Percentiles rank a stretch among this genome's conserved stretches.
Conservation (phyloP, 345 rosid species). For the Rhizophora mangle region DNA sequence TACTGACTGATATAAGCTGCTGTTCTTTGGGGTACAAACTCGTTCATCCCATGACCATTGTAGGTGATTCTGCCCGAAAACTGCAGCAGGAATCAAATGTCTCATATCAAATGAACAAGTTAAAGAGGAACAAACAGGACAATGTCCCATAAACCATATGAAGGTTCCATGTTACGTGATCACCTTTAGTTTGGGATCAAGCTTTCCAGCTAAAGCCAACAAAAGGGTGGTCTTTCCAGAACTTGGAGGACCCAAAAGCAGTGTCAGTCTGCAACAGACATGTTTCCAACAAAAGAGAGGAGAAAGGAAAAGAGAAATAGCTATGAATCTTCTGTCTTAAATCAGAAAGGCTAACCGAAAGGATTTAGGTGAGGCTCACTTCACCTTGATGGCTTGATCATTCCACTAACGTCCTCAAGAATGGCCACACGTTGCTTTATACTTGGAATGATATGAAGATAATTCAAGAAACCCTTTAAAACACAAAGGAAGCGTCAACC, state of each 20-base stretch:
- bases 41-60: slow-evolving; percentile 45
- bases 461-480: slow-evolving; percentile 27
- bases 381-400: slow-evolving; percentile 67
- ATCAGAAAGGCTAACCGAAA: background rate
- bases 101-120: background rate
- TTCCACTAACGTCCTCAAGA: slow-evolving; percentile 62
- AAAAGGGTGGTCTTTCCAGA: slow-evolving; percentile 70
- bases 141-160: background rate
- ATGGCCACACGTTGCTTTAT: slow-evolving; percentile 49
- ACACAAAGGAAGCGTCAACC: background rate
- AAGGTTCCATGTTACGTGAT: background rate
- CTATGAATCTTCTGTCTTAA: background rate
- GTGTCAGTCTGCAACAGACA: slow-evolving; percentile 43
- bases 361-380: background rate
- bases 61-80: slow-evolving; percentile 49
- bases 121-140: background rate
- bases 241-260: slow-evolving; percentile 76
- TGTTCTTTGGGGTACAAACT: slow-evolving; percentile 60
- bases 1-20: slow-evolving; percentile 62
- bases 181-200: slow-evolving; percentile 51
- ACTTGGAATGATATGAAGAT: slow-evolving; percentile 39
- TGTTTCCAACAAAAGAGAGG: background rate
- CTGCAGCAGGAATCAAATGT: slow-evolving; percentile 28
- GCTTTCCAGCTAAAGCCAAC: slow-evolving; percentile 77
- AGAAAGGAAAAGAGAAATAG: background rate